Evolutionary conservation across 2,329 filamentous ascomycete species (phyloP).

Genomic region (Penicillium oxalicum): DNA sequence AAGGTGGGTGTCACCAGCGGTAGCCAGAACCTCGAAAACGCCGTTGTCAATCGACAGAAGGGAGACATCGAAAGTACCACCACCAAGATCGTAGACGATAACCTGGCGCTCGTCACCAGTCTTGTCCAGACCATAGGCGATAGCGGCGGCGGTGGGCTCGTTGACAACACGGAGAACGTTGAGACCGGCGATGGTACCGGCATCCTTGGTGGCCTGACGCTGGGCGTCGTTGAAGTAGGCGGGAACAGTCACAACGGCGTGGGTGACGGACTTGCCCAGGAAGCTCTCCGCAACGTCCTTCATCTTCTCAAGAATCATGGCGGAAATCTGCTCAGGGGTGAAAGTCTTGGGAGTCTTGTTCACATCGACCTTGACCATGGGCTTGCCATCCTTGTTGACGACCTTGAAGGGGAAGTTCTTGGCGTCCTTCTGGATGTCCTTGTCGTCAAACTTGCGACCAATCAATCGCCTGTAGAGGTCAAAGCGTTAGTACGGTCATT

Average conservation of each 20-base stretch:
- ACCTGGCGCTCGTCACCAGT: slow-evolving; percentile 77
- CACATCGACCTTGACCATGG: slow-evolving; percentile 66
- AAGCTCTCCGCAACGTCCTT: slow-evolving; percentile 60
- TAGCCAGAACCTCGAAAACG: slow-evolving; percentile 90
- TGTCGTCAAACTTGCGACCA: slow-evolving; percentile 75
- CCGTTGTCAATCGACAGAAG: slow-evolving; percentile 86
- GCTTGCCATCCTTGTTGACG: slow-evolving; percentile 82
- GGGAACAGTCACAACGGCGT: slow-evolving; percentile 80
- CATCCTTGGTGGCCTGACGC: slow-evolving; percentile 94
- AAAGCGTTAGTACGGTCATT: not conserved
- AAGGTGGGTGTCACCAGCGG: slow-evolving; percentile 92
- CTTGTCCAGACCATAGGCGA: slow-evolving; percentile 91
- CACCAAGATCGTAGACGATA: slow-evolving; percentile 89
- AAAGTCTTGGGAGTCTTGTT: slow-evolving; percentile 54
- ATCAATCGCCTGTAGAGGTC: slow-evolving; percentile 63
- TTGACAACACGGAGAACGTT: slow-evolving; percentile 96
- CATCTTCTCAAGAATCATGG: slow-evolving; percentile 64
- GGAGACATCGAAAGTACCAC: slow-evolving; percentile 91
- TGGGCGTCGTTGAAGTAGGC: slow-evolving; percentile 99
- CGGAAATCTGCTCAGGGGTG: slow-evolving; percentile 61
- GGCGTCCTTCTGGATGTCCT: slow-evolving; percentile 83
- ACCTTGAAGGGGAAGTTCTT: slow-evolving; percentile 99
- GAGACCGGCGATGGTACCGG: slow-evolving; percentile 82
- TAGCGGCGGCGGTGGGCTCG: slow-evolving; percentile 91
- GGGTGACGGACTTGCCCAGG: slow-evolving; percentile 55